These are phyloP conservation scores for Lichtheimia ramosa DNA, from an alignment of 371 early-diverging fungal species.

Conservation along the genomic window DNA sequence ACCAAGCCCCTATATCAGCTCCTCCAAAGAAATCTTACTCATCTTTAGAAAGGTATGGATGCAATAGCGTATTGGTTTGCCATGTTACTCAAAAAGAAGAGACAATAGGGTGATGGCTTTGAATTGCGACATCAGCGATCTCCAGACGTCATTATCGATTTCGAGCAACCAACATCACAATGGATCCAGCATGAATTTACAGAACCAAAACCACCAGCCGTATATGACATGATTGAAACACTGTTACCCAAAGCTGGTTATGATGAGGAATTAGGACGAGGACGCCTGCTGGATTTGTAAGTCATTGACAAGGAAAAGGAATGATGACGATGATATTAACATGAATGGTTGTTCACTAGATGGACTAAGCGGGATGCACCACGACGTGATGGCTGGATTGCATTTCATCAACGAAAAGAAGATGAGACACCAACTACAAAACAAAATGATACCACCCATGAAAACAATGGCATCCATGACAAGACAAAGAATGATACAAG, in stretches of 20 bases:
- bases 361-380: constrained; percentile 43
- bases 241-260: constrained; percentile 57
- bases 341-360: constrained; percentile 20
- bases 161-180: constrained; percentile 46
- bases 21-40: constrained; percentile 56
- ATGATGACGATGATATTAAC: not conserved
- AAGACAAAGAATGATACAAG: no score
- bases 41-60: constrained; percentile 62
- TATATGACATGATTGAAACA: constrained; percentile 68
- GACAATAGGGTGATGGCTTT: constrained; percentile 57
- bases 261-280: constrained; percentile 38
- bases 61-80: not conserved
- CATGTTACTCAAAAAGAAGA: not conserved
- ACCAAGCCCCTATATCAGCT: constrained; percentile 50
- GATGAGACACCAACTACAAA: no score
- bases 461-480: no score
- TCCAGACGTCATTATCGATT: constrained; percentile 67
- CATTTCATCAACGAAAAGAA: constrained; percentile 54
- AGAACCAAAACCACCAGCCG: constrained; percentile 56
- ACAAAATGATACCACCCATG: no score
- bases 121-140: constrained; percentile 67
- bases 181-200: constrained; percentile 62
- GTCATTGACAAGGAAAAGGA: constrained; percentile 6
- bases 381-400: constrained; percentile 59
- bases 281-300: constrained; percentile 57